phyloP scores from a whole-genome alignment of 208 protist species.

The Tritrichomonas musculus region DNA sequence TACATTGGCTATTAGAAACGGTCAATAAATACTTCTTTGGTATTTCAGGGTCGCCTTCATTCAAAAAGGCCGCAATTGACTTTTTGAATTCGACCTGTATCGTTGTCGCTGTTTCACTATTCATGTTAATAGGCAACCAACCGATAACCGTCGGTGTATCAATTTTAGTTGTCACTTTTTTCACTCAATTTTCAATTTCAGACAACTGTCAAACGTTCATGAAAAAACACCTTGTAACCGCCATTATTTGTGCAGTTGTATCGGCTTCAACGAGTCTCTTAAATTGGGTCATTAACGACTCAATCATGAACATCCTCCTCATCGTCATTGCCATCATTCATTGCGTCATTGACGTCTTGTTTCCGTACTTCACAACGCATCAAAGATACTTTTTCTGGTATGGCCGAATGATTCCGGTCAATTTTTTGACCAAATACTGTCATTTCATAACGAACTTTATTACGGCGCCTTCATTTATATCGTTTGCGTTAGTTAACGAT shows the following conservation, averaged over 20 bases:
- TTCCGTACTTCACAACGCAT: constrained; percentile 2
- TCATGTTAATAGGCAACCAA: background rate
- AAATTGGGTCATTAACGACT: background rate
- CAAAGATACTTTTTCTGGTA: background rate
- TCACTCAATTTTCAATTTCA: constrained; percentile 21
- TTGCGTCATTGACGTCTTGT: background rate
- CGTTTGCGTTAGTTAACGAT: background rate
- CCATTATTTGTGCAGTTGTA: background rate
- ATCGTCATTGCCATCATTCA: background rate
- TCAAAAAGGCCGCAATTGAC: background rate
- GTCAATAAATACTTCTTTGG: constrained; percentile 23
- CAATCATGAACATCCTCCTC: background rate
- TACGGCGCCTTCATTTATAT: background rate
- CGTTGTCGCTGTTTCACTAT: background rate
- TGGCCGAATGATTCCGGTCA: background rate
- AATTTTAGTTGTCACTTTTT: constrained; percentile 5
- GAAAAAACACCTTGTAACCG: background rate
- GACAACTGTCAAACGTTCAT: constrained; percentile 9
- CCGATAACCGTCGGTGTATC: background rate
- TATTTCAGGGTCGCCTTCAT: background rate
- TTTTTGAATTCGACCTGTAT: background rate
- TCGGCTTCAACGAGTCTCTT: background rate
- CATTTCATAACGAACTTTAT: constrained; percentile 25
- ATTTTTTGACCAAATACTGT: background rate
- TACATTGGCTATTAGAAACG: background rate